These are phyloP conservation scores for Fomitiporia mediterranea DNA, from an alignment of 1,284 basidiomycete species.

Conservation along the genomic window DNA sequence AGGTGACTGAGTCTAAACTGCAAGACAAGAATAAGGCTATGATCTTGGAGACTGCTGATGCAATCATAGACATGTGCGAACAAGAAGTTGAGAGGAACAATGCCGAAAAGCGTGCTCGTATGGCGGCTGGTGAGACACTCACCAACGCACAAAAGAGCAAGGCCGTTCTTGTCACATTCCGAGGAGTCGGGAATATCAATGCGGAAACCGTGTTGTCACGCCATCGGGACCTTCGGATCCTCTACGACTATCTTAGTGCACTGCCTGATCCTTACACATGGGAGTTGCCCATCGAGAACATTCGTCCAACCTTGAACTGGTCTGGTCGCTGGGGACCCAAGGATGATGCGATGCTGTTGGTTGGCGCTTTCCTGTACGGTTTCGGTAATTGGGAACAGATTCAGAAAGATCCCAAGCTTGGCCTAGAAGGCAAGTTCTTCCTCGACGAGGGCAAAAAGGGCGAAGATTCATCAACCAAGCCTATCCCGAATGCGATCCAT, in stretches of 20 bases:
- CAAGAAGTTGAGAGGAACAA: constrained; percentile 84
- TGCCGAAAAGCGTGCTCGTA: constrained; percentile 68
- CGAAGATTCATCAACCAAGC: constrained; percentile 71
- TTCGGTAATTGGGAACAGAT: constrained; percentile 98
- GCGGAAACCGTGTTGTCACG: constrained; percentile 95
- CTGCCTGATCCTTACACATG: constrained; percentile 73
- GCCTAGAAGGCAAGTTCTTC: constrained; percentile 92
- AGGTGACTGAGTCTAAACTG: constrained; percentile 91
- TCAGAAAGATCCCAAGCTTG: constrained; percentile 81
- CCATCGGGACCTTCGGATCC: constrained; percentile 84
- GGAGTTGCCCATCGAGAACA: constrained; percentile 86
- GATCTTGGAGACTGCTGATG: constrained; percentile 89
- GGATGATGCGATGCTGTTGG: constrained; percentile 91
- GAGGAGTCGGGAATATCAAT: constrained; percentile 91
- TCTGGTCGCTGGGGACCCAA: constrained; percentile 91
- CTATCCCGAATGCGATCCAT: constrained; percentile 95
- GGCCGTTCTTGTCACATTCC: constrained; percentile 89
- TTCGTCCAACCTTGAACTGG: constrained; percentile 94
- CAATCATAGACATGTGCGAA: constrained; percentile 84
- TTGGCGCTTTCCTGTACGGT: constrained; percentile 91
- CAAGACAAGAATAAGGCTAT: constrained; percentile 93
- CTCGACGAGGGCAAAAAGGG: constrained; percentile 94
- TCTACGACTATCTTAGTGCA: constrained; percentile 78
- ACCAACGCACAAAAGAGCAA: constrained; percentile 90
- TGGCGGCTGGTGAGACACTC: constrained; percentile 80